Percentiles rank a stretch among this genome's conserved stretches.
Evolutionary conservation across 1,139 yeast genomes (phyloP).

Genomic region (Geotrichum macrosporum): DNA sequence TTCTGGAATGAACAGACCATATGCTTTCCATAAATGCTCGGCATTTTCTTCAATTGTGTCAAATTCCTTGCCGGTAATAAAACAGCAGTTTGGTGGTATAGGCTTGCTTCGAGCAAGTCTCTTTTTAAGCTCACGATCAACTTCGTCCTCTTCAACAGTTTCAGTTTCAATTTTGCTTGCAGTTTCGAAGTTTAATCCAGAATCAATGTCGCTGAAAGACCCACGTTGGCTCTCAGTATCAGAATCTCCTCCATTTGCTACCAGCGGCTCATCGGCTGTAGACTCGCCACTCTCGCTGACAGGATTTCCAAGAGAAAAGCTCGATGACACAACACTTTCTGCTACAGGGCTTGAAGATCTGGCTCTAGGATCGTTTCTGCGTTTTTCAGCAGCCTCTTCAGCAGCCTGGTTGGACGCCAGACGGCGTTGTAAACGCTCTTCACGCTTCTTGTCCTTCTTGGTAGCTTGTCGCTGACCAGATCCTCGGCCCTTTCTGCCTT

Average conservation of each 20-base stretch:
- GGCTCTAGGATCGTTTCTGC: conserved; percentile 4
- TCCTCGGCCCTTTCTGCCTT: conserved; percentile 29
- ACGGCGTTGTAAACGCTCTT: conserved; percentile 33
- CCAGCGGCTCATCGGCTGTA: conserved; percentile 37
- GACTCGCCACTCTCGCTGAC: conserved; percentile 31
- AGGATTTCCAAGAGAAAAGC: conserved; percentile 63
- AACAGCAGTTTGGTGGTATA: conserved; percentile 68
- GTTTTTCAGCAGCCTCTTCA: conserved; percentile 15
- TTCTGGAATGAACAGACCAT: conserved; percentile 88
- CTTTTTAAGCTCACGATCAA: conserved; percentile 35
- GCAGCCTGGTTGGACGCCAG: conserved; percentile 24
- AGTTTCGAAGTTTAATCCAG: conserved; percentile 17
- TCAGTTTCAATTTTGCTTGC: conserved; percentile 22
- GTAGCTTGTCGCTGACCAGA: conserved; percentile 36
- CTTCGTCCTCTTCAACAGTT: conserved; percentile 35
- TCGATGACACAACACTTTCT: conserved; percentile 52
- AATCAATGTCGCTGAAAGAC: conserved; percentile 30
- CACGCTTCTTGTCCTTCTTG: conserved; percentile 39
- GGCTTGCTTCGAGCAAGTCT: conserved; percentile 52
- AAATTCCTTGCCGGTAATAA: conserved; percentile 62
- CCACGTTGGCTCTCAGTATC: conserved; percentile 34
- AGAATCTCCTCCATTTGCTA: conserved; percentile 31
- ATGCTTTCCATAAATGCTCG: conserved; percentile 68
- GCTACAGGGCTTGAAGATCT: conserved; percentile 19
- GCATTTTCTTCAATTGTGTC: conserved; percentile 58